Conservation (phyloP, 192 early-diverging fungal genomes). For the Coemansia asiatica region DNA sequence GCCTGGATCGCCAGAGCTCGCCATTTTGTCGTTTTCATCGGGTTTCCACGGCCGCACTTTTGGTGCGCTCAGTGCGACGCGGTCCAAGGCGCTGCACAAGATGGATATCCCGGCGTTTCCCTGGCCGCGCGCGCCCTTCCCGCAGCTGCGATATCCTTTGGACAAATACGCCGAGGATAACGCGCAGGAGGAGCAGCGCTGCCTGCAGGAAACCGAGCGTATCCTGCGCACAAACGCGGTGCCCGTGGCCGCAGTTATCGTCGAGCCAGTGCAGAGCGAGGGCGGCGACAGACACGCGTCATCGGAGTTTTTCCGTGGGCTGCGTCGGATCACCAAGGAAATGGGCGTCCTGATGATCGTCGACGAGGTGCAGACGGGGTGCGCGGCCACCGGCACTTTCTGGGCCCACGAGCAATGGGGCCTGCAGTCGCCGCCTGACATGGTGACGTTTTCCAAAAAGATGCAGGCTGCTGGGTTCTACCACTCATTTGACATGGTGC, state of each 20-base stretch:
- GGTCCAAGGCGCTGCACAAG: slow-evolving; percentile 72
- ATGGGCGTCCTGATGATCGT: slow-evolving; percentile 68
- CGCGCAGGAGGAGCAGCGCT: slow-evolving; percentile 58
- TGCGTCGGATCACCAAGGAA: slow-evolving; percentile 60
- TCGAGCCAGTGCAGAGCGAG: slow-evolving; percentile 75
- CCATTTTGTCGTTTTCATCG: slow-evolving; percentile 64
- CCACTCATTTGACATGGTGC: slow-evolving; percentile 58
- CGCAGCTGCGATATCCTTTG: slow-evolving; percentile 66
- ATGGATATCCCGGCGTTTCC: slow-evolving; percentile 73
- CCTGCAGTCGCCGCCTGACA: slow-evolving; percentile 65
- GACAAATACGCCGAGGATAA: slow-evolving; percentile 62
- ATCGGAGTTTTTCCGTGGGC: slow-evolving; percentile 62
- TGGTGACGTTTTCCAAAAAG: slow-evolving; percentile 79
- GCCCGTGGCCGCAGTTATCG: slow-evolving; percentile 64
- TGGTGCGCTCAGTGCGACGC: slow-evolving; percentile 66
- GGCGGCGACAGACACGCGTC: slow-evolving; percentile 71
- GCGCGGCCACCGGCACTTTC: slow-evolving; percentile 69
- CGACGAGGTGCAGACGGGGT: slow-evolving; percentile 80
- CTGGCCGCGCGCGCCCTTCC: slow-evolving; percentile 67
- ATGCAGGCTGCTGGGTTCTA: slow-evolving; percentile 77
- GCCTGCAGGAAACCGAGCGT: slow-evolving; percentile 55
- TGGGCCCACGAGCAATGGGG: slow-evolving; percentile 79
- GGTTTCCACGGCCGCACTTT: slow-evolving; percentile 73
- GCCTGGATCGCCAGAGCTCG: slow-evolving; percentile 65
- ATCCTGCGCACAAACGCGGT: slow-evolving; percentile 52